Conservation (phyloP, 2,329 filamentous ascomycete species). For the Colletotrichum australisinense region DNA sequence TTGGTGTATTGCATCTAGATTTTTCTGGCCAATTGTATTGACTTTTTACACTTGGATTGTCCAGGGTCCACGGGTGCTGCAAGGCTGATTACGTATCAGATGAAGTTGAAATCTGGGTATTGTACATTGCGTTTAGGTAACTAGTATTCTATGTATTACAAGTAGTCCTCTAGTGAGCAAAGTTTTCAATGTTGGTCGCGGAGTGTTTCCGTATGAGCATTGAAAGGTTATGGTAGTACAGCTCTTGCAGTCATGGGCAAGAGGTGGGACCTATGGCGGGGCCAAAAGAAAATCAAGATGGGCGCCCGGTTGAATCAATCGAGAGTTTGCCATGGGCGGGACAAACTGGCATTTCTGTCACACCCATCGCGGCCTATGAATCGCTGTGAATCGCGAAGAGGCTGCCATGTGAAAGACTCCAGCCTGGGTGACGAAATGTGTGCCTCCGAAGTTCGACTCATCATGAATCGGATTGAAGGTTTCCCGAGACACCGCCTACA, state of each 20-base stretch:
- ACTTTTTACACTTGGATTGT: background rate
- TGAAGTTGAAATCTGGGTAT: background rate
- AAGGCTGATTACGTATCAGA: conserved; percentile 29
- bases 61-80: background rate
- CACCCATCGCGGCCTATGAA: background rate
- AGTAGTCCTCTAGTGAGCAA: background rate
- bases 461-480: conserved; percentile 5
- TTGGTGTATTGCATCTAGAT: conserved; percentile 22
- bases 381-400: conserved; percentile 2
- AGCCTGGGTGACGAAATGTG: background rate
- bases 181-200: background rate
- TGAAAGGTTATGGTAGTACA: background rate
- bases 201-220: background rate
- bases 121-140: conserved; percentile 17
- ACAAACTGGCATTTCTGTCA: background rate
- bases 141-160: background rate
- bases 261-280: background rate
- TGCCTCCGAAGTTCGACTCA: background rate
- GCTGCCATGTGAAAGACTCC: background rate
- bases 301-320: background rate
- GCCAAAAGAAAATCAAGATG: background rate
- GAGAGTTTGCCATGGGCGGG: background rate
- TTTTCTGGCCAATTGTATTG: conserved; percentile 24
- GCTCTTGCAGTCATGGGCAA: background rate
- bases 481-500: background rate